Base-by-base conservation (phyloP, 495 filamentous ascomycete genomes). In the Annulohypoxylon bovei region DNA sequence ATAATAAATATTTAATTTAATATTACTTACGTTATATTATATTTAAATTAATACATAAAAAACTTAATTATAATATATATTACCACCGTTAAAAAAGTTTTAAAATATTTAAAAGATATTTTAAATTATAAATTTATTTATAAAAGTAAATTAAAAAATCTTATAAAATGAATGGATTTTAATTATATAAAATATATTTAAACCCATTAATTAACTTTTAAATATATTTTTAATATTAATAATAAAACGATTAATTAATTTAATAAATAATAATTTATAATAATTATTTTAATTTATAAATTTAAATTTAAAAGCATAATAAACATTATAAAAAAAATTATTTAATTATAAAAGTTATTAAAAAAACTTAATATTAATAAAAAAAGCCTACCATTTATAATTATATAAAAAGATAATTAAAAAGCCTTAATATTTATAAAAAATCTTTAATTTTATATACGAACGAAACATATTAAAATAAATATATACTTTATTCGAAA, bases 221-320 rank as follows among this genome's bases (percentile, higher is more conserved):
- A 46, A 46, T 46, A 46, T 46, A 46, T 46, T 6, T 46, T 46
- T 46, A 46, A 46, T 22, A 22, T 46, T 22, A 46, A 46, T 46
- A 46, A 46, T 46, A 23, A 23, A 22, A 7, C 22, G 8, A 6
- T 46, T 6, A 46, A 5, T 46, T 46, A 46, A 46, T 46, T 46
- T 6, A 6, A 22, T 46, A 46, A 46, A 46, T 2, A 46, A 22
- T 46, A 46, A 46, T 22, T 46, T 20, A 46, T 46, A 22, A 46
- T 46, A 46, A 2, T 46, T 7, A 46, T 22, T 5, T 46, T 23
- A 8, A 46, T 46, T 46, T 46, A 23, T 46, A 23, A 46, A 46
- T 46, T 46, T 6, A 46, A 46, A 46, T 46, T 46, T 46, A 46
- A 46, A 46, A 23, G 7, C 6, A 46, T 46, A 46, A 46, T 46